Base-by-base conservation (phyloP, 75 land plant genomes). In the Picea glauca region DNA sequence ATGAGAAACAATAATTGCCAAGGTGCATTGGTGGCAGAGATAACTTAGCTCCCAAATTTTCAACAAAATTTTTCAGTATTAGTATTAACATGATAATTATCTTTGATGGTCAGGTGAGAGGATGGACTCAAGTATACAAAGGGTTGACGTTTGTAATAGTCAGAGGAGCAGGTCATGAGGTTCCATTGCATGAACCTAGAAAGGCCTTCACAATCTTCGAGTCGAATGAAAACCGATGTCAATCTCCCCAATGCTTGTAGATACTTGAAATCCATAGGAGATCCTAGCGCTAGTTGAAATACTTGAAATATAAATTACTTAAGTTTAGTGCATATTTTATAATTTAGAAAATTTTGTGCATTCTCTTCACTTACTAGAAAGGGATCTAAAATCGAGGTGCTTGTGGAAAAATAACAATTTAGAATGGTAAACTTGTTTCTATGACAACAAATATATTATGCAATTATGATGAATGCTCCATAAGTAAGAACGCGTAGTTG, bases 151-250 rank as follows among this genome's bases (percentile, higher is more conserved):
- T 91, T 60, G 96, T 89, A 23, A 93, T 96, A 1, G 86, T 94
- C 13, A 89, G 85, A 3, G 93, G 96, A 67, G 98, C 96, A n/a
- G 98, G 98, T 38, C 98, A 94, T 77, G 96, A 93, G 82, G 98
- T 94, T 75, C 98, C 98, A 1, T 82, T 89, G 26, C 90, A 88
- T 85, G 83, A 90, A 74, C 98, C 98, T 64, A 85, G 87, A 35
- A 91, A 89, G 80, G 92, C 94, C 13, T 84, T 87, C 43, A 82
- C 86, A 80, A 82, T 96, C 40, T 90, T 96, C 81, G 77, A 80
- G 70, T 87, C 87, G 80, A 84, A 61, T 87, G 88, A 78, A 83
- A 87, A 64, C 81, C 93, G 9, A 89, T 96, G 84, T 90, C 93
- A 58, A 17, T 30, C 18, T 57, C 59, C 18, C 59, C 59, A 54